phyloP scores from a whole-genome alignment of 2,329 filamentous ascomycete species.

The Acephala macrosclerotiorum region DNA sequence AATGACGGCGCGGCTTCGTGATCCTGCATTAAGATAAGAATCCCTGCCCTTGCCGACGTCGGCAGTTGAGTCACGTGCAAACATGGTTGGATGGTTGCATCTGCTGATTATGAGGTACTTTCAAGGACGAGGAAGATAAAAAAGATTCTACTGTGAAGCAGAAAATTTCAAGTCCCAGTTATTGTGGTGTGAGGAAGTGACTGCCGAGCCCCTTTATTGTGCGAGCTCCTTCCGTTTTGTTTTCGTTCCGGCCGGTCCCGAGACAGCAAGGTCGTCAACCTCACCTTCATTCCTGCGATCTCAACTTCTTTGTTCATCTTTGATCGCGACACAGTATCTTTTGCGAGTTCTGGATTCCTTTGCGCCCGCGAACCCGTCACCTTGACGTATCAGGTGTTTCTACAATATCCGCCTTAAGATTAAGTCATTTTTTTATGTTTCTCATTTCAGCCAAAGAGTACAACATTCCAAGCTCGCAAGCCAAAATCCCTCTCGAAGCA shows the following conservation, averaged over 20 bases:
- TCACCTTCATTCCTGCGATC: no score
- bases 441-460: no score
- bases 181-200: not conserved
- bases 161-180: not conserved
- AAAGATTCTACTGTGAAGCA: not conserved
- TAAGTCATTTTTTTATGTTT: no score
- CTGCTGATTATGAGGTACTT: not conserved
- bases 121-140: not conserved
- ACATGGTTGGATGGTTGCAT: not conserved
- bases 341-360: no score
- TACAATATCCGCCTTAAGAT: no score
- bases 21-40: conserved; percentile 1
- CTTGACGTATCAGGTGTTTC: no score
- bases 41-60: not conserved
- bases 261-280: no score
- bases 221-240: not conserved
- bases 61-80: not conserved
- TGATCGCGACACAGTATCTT: no score
- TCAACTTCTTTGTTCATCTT: no score
- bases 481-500: no score
- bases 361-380: no score
- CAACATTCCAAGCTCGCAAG: no score
- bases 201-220: conserved; percentile 4
- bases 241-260: not conserved
- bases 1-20: not conserved